phyloP scores from a whole-genome alignment of 768 basidiomycete species.

The Auricularia auricula-judae region DNA sequence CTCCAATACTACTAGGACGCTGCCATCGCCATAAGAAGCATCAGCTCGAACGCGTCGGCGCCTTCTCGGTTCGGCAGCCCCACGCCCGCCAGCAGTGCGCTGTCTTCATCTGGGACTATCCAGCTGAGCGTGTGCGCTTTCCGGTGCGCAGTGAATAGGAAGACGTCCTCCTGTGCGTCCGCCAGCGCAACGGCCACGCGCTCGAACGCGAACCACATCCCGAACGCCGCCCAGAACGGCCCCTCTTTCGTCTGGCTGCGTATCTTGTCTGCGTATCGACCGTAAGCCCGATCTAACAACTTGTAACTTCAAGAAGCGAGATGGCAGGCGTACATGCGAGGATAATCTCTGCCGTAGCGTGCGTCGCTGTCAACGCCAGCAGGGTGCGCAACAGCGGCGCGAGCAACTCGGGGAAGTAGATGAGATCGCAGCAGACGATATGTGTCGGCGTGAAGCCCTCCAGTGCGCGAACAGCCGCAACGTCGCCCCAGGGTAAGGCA shows the following conservation, averaged over 20 bases:
- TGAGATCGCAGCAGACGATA: slow-evolving; percentile 76
- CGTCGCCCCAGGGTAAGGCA: slow-evolving; percentile 7
- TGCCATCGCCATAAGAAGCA: neutral
- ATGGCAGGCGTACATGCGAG: slow-evolving; percentile 40
- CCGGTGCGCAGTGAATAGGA: slow-evolving; percentile 53
- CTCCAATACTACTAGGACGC: neutral
- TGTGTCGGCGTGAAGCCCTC: slow-evolving; percentile 28
- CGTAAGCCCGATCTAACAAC: neutral
- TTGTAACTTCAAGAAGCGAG: neutral
- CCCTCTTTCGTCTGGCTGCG: slow-evolving; percentile 63
- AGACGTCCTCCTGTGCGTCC: slow-evolving; percentile 21
- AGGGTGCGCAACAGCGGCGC: slow-evolving; percentile 67
- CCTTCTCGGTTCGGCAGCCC: slow-evolving; percentile 17
- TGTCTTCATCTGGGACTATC: slow-evolving; percentile 40
- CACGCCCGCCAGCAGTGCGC: slow-evolving; percentile 45
- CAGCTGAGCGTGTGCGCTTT: slow-evolving; percentile 47
- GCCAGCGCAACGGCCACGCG: slow-evolving; percentile 35
- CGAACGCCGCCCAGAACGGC: slow-evolving; percentile 71
- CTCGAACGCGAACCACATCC: slow-evolving; percentile 60
- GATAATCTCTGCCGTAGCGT: slow-evolving; percentile 29
- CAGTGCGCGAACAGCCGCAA: neutral
- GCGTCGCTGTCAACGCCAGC: slow-evolving; percentile 45
- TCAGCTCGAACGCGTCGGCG: neutral
- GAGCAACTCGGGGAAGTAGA: slow-evolving; percentile 78
- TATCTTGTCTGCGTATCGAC: slow-evolving; percentile 36